Conservation (phyloP, 441 rosid genomes). For the California macrophylla region DNA sequence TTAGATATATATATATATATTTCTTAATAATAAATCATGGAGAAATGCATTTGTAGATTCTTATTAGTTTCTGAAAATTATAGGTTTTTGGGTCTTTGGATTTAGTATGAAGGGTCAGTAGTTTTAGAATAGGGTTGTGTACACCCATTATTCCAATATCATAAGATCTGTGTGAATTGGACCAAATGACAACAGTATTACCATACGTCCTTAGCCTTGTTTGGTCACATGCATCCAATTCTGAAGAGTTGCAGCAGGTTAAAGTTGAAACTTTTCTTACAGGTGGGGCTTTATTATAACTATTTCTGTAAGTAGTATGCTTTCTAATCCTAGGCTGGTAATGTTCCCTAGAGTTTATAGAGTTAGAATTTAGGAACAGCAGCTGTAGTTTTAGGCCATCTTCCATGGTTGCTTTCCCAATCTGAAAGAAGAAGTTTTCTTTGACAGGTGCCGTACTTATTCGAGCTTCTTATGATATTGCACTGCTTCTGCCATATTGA, state of each 20-base stretch:
- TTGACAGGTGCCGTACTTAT: conserved; percentile 12
- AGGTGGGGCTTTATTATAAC: background rate
- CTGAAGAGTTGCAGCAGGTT: background rate
- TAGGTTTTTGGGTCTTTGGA: background rate
- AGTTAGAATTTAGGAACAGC: background rate
- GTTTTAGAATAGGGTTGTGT: background rate
- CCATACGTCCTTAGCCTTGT: background rate
- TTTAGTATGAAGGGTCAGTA: background rate
- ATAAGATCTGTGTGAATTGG: background rate
- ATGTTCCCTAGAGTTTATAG: background rate
- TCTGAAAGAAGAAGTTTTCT: background rate
- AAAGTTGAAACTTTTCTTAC: background rate
- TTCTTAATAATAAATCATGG: no score
- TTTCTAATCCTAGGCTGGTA: background rate
- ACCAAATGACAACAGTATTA: background rate
- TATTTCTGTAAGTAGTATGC: background rate
- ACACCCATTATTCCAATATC: background rate
- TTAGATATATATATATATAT: no score
- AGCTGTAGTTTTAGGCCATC: background rate
- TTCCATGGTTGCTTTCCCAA: background rate
- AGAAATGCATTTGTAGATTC: background rate
- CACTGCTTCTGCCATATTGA: conserved; percentile 19
- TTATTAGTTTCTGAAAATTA: background rate
- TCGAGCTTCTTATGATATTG: conserved; percentile 19
- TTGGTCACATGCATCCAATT: background rate